Evolutionary conservation across 2,329 filamentous ascomycete species (phyloP).

Genomic region (Chaetomiaceae sp.): DNA sequence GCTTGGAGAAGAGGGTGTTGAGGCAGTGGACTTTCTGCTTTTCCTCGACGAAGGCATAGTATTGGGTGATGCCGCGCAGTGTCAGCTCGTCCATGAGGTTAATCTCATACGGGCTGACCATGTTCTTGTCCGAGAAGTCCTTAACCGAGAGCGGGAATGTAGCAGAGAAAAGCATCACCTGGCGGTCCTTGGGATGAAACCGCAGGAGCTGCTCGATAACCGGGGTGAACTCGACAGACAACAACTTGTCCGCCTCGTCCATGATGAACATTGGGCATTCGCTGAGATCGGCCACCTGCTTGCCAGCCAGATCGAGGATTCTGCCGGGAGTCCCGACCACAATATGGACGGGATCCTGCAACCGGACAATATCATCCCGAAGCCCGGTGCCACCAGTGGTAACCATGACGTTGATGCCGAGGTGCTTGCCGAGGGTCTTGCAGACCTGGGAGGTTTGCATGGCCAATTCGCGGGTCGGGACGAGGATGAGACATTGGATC

Average conservation of each 20-base stretch:
- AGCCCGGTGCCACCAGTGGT: constrained; percentile 93
- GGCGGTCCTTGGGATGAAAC: constrained; percentile 93
- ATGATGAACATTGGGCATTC: constrained; percentile 98
- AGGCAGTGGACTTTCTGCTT: constrained; percentile 99
- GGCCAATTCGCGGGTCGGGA: constrained; percentile 92
- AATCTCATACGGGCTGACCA: constrained; percentile 94
- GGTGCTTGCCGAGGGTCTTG: constrained; percentile 95
- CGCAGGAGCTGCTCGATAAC: constrained; percentile 93
- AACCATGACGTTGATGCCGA: constrained; percentile 98
- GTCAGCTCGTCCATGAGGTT: constrained; percentile 99
- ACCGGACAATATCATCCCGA: constrained; percentile 91
- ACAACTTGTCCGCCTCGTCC: constrained; percentile 97
- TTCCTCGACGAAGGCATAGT: constrained; percentile 98
- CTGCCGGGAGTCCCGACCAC: constrained; percentile 94
- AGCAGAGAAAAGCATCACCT: constrained; percentile 98
- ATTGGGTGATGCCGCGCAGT: constrained; percentile 94
- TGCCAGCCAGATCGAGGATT: constrained; percentile 92
- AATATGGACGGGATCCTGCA: constrained; percentile 93
- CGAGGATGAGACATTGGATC: constrained; percentile 92
- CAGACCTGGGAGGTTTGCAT: constrained; percentile 98
- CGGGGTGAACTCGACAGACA: constrained; percentile 93
- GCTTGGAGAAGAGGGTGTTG: constrained; percentile 97
- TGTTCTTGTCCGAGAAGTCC: constrained; percentile 97
- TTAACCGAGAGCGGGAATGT: constrained; percentile 97
- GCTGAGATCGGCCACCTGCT: constrained; percentile 91